Evolutionary conservation across 225 moss, liverwort and hornwort genomes (phyloP), one percentile per base, ranked within the genome.

Genomic region (Pleurozium schreberi): DNA sequence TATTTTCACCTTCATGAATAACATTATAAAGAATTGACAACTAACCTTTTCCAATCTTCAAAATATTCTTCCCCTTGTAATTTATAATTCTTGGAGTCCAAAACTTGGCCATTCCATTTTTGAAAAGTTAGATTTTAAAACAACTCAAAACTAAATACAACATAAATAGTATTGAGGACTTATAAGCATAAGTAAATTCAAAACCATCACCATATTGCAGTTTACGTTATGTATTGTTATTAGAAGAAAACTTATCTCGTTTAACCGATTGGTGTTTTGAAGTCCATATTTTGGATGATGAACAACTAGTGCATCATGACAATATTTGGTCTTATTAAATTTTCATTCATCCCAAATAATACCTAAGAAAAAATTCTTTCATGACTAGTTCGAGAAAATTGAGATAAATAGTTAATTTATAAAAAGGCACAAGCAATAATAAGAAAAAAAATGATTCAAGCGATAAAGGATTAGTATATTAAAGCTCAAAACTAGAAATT

Each of bases 271-370:
- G 22, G n/a, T 42, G 5, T 70, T 71, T 5, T 4, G 43, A 70
- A 26, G 14, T 43, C 5, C 6, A 71, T 68, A n/a, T n/a, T 68
- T 68, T n/a, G 13, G n/a, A 68, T 23, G n/a, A n/a, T n/a, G 0
- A 68, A 68, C 4, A 38, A 4, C 0, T 1, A 3, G 2, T 40
- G 8, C 40, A 40, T 69, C 4, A 8, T 69, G 40, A 0, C 14
- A 40, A 40, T 69, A 8, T 69, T 7, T 69, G 23, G 68, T 68
- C n/a, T n/a, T 1, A 68, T 40, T 40, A 14, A 22, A 0, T n/a
- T 69, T 1, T 23, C n/a, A 69, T 25, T 69, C 69, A 69, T 69
- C 2, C 8, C 1, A 69, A 40, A 40, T 8, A 69, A 40, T n/a
- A n/a, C 4, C 25, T 69, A 2, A 38, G 40, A 33, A 40, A 11